Evolutionary conservation across 495 filamentous ascomycete species (phyloP).

Genomic region (Parachaetomium inaequale): DNA sequence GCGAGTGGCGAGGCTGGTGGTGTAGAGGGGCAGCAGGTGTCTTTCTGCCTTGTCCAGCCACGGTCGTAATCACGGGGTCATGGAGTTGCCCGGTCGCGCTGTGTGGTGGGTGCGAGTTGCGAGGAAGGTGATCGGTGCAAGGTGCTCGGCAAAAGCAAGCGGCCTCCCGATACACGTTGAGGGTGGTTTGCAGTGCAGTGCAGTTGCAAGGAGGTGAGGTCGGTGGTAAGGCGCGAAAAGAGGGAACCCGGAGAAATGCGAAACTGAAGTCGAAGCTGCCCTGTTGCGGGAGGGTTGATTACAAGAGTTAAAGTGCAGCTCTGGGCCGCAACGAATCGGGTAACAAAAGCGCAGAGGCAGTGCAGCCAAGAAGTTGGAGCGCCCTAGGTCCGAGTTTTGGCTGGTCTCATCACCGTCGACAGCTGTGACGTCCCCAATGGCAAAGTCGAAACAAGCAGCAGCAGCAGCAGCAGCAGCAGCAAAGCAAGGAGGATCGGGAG

Average conservation of each 20-base stretch:
- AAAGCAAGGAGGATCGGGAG: neutral
- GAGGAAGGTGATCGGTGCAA: too few species aligned
- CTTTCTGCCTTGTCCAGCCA: constrained; percentile 22
- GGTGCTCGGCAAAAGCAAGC: neutral
- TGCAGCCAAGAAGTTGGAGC: neutral
- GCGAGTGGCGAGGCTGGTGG: constrained; percentile 15
- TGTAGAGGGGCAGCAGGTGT: neutral
- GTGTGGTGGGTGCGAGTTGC: neutral
- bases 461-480: too few species aligned
- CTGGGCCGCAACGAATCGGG: neutral
- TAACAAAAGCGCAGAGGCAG: neutral
- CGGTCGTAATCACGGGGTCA: constrained; percentile 11
- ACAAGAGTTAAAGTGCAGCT: neutral
- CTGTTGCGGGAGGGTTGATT: neutral
- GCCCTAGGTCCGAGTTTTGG: neutral
- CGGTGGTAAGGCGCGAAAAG: neutral
- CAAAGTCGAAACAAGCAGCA: neutral
- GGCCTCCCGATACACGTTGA: neutral
- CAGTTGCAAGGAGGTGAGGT: neutral
- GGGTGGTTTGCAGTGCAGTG: neutral
- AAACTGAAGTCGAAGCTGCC: neutral
- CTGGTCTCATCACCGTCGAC: neutral
- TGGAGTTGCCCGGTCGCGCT: constrained; percentile 7
- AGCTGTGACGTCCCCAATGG: constrained; percentile 1
- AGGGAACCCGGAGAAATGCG: neutral